phyloP scores from a whole-genome alignment of 2,329 filamentous ascomycete species.

The Exophiala xenobiotica region DNA sequence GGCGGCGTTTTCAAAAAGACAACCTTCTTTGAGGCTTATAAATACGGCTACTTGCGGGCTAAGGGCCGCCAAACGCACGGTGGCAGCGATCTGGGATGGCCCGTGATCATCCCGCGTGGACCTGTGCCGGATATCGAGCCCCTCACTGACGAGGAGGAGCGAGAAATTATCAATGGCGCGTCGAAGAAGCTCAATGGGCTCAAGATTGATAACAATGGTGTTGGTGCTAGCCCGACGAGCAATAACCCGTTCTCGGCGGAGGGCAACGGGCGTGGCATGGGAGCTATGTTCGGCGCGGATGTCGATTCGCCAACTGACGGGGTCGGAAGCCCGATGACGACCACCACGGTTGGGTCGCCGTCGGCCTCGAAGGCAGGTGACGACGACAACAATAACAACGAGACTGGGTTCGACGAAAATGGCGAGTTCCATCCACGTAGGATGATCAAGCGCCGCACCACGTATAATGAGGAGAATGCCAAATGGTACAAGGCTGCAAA shows the following conservation, averaged over 20 bases:
- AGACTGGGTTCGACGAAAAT: slow-evolving; percentile 22
- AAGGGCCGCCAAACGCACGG: slow-evolving; percentile 21
- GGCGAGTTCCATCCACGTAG: slow-evolving; percentile 21
- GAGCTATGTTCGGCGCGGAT: slow-evolving; percentile 23
- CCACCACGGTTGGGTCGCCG: slow-evolving; percentile 8
- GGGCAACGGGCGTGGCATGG: slow-evolving; percentile 17
- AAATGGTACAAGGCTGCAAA: slow-evolving; percentile 34
- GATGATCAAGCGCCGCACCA: slow-evolving; percentile 22
- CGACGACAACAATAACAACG: slow-evolving; percentile 13
- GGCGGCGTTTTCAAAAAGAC: slow-evolving; percentile 46
- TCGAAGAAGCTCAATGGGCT: slow-evolving; percentile 17
- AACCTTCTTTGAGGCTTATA: slow-evolving; percentile 42
- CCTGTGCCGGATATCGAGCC: slow-evolving; percentile 27
- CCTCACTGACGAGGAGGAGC: slow-evolving; percentile 30
- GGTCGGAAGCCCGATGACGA: slow-evolving; percentile 8
- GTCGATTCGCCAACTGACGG: slow-evolving; percentile 16
- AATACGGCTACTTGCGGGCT: slow-evolving; percentile 28
- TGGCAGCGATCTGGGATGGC: slow-evolving; percentile 13
- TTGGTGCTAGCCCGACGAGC: neutral
- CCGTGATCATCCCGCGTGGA: slow-evolving; percentile 25
- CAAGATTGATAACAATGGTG: slow-evolving; percentile 1
- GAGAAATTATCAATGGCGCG: slow-evolving; percentile 20
- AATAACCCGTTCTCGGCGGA: slow-evolving; percentile 24
- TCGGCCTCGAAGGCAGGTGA: slow-evolving; percentile 7
- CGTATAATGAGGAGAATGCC: slow-evolving; percentile 28